Percentiles rank a stretch among this genome's conserved stretches.
These are phyloP conservation scores for Dendrobium officinale DNA, from an alignment of 106 monocot genomes.

Conservation along the genomic window DNA sequence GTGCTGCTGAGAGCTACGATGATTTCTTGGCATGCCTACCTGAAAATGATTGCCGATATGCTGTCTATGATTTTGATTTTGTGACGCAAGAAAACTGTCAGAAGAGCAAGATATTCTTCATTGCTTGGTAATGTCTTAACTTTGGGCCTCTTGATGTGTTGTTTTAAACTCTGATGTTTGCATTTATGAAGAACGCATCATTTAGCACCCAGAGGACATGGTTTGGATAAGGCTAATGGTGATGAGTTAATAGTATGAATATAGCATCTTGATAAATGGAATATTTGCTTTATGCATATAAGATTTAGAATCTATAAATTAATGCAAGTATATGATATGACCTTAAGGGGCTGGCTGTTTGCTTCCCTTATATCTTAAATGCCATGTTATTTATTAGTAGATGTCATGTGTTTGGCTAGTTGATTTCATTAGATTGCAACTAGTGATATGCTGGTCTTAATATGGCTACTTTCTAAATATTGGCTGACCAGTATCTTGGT, in stretches of 20 bases:
- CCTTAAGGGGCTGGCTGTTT: not conserved
- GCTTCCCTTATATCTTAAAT: not conserved
- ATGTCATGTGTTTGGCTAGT: not conserved
- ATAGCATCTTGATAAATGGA: not conserved
- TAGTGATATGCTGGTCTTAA: not conserved
- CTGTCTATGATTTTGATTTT: slow-evolving; percentile 28
- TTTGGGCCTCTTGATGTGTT: not conserved
- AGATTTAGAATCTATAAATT: not conserved
- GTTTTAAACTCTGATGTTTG: not conserved
- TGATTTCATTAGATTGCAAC: not conserved
- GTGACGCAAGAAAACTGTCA: slow-evolving; percentile 28
- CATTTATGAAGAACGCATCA: not conserved
- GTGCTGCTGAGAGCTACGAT: slow-evolving; percentile 23
- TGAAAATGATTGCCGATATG: slow-evolving; percentile 26
- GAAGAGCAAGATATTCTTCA: slow-evolving; percentile 33
- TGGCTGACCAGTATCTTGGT: not conserved
- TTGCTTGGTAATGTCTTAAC: slow-evolving; percentile 16
- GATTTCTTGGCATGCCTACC: slow-evolving; percentile 18
- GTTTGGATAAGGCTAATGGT: not conserved
- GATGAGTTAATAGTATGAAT: not conserved
- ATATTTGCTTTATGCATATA: not conserved
- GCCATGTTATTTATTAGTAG: not conserved
- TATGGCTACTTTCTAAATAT: not conserved
- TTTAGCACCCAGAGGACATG: not conserved
- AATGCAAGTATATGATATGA: not conserved